Conservation (phyloP, 441 rosid genomes). For the Corymbia calophylla region DNA sequence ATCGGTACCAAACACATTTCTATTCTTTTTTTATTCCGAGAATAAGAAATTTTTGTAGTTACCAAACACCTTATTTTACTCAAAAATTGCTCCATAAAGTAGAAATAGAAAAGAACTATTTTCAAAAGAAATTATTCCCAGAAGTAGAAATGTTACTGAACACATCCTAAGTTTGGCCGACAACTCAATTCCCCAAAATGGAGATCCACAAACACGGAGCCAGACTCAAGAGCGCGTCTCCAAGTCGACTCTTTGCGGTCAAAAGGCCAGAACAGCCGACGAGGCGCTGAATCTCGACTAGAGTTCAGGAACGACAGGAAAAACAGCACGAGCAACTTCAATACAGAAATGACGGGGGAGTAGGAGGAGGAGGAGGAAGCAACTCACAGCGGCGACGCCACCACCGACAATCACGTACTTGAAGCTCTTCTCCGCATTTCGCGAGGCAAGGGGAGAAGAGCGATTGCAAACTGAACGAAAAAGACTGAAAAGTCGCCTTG, state of each 20-base stretch:
- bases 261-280: background rate
- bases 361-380: background rate
- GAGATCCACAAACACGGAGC: background rate
- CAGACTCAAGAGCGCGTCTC: background rate
- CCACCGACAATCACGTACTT: constrained; percentile 93
- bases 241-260: background rate
- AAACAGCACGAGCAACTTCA: background rate
- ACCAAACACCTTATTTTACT: no score
- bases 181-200: background rate
- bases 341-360: background rate
- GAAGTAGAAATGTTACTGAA: no score
- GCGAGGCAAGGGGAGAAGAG: background rate
- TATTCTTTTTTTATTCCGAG: no score
- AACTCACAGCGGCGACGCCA: constrained; percentile 84
- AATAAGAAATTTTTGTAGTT: no score
- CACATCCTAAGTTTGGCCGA: background rate
- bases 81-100: no score
- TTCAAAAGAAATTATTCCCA: no score
- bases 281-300: no score
- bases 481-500: no score
- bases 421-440: constrained; percentile 69
- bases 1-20: no score
- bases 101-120: no score
- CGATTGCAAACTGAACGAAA: no score
- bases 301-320: no score